Evolutionary conservation across 108 stramenopile genomes (phyloP).

Genomic region (Cyclostephanos tholiformis): DNA sequence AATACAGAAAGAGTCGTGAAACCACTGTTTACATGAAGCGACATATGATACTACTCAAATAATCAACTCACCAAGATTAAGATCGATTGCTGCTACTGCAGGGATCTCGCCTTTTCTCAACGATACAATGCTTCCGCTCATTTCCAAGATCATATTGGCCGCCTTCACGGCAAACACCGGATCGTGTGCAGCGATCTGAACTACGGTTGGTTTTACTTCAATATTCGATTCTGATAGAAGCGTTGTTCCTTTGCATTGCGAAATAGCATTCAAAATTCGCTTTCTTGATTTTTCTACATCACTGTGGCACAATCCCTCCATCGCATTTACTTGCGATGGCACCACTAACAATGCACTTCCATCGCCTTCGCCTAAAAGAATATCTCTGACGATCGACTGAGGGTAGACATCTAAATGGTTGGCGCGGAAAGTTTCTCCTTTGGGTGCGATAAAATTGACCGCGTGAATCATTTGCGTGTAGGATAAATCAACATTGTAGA

Average conservation of each 20-base stretch:
- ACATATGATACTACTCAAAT: background rate
- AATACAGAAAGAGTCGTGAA: background rate
- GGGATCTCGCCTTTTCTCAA: background rate
- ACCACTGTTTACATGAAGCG: background rate
- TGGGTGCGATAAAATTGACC: conserved; percentile 55
- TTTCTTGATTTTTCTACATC: conserved; percentile 30
- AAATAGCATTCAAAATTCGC: conserved; percentile 28
- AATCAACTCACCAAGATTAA: conserved; percentile 68
- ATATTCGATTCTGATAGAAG: conserved; percentile 6
- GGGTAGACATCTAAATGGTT: conserved; percentile 77
- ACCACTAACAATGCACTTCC: conserved; percentile 3
- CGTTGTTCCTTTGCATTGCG: conserved; percentile 1
- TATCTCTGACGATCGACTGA: conserved; percentile 38
- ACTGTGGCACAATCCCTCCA: conserved; percentile 19
- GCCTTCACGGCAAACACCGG: conserved; percentile 74
- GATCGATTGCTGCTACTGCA: conserved; percentile 71
- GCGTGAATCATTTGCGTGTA: conserved; percentile 97
- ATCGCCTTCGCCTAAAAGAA: conserved; percentile 26
- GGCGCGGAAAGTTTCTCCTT: conserved; percentile 56
- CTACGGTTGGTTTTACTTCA: conserved; percentile 58
- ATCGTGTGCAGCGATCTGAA: conserved; percentile 95
- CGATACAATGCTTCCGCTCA: conserved; percentile 16
- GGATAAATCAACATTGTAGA: conserved; percentile 84
- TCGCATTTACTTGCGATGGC: conserved; percentile 28
- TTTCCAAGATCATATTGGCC: conserved; percentile 73